Percentiles rank a stretch among this genome's conserved stretches.
These are phyloP conservation scores for Penstemon eatonii DNA, from an alignment of 257 asterid species.

Conservation along the genomic window DNA sequence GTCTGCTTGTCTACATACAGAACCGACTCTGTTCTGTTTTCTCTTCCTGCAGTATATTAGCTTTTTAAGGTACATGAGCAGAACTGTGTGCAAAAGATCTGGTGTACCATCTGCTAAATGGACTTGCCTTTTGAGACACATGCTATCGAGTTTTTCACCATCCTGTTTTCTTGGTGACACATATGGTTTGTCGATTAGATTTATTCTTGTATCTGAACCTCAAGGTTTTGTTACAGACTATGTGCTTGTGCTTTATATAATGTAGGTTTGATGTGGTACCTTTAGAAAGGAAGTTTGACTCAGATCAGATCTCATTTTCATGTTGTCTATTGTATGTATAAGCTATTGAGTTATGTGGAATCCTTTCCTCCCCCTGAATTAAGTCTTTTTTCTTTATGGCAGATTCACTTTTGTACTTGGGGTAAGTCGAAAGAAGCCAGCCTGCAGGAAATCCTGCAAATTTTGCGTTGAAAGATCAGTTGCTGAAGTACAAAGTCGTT, in stretches of 20 bases:
- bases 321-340: background rate
- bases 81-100: conserved; percentile 17
- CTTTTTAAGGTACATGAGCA: conserved; percentile 28
- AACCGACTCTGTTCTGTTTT: conserved; percentile 26
- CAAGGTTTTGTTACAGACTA: conserved; percentile 17
- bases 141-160: background rate
- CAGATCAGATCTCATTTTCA: background rate
- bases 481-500: conserved; percentile 37
- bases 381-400: conserved; percentile 25
- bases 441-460: conserved; percentile 28
- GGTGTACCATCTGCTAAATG: background rate
- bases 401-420: conserved; percentile 45
- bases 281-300: background rate
- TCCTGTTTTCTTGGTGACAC: conserved; percentile 11
- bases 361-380: conserved; percentile 12
- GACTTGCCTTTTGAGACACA: conserved; percentile 4
- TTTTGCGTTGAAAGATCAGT: conserved; percentile 37
- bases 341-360: background rate
- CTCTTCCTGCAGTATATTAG: conserved; percentile 21
- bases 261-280: background rate
- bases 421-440: conserved; percentile 28
- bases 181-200: background rate
- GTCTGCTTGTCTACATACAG: conserved; percentile 24
- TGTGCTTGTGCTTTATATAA: background rate
- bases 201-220: conserved; percentile 12